These are phyloP conservation scores for Dictyostelium citrinum DNA, from an alignment of 78 protist genomes.

Conservation along the genomic window DNA sequence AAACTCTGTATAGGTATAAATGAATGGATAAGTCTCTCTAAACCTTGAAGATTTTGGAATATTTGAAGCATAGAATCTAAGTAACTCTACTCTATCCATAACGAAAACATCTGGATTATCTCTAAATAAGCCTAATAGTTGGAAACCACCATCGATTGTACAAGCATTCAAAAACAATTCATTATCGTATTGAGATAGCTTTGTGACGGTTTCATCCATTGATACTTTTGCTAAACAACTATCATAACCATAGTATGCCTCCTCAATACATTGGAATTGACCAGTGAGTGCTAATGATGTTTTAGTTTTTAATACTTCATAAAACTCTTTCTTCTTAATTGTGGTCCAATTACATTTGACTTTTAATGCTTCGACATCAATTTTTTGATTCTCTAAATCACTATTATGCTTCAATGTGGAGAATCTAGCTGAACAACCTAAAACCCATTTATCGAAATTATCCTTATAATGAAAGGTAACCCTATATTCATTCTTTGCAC, in stretches of 20 bases:
- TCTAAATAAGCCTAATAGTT: neutral
- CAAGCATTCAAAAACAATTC: neutral
- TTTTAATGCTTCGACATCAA: neutral
- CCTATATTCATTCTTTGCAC: conserved; percentile 3
- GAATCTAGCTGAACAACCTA: neutral
- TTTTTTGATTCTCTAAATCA: neutral
- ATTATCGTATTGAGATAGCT: conserved; percentile 8
- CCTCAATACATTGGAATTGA: neutral
- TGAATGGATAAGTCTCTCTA: neutral
- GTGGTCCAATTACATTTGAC: neutral
- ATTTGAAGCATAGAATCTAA: neutral
- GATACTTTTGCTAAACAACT: neutral
- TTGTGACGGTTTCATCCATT: neutral
- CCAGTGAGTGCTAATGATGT: neutral
- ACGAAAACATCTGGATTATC: neutral
- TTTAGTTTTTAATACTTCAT: neutral
- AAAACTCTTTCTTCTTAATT: neutral
- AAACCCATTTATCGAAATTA: neutral
- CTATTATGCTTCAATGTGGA: neutral
- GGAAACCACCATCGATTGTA: neutral
- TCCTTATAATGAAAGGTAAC: neutral
- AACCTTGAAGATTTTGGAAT: neutral
- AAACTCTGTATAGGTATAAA: neutral
- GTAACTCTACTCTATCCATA: neutral
- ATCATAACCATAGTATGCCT: neutral